Evolutionary conservation across 2,329 filamentous ascomycete species (phyloP).

Genomic region (Diaporthe helianthi): DNA sequence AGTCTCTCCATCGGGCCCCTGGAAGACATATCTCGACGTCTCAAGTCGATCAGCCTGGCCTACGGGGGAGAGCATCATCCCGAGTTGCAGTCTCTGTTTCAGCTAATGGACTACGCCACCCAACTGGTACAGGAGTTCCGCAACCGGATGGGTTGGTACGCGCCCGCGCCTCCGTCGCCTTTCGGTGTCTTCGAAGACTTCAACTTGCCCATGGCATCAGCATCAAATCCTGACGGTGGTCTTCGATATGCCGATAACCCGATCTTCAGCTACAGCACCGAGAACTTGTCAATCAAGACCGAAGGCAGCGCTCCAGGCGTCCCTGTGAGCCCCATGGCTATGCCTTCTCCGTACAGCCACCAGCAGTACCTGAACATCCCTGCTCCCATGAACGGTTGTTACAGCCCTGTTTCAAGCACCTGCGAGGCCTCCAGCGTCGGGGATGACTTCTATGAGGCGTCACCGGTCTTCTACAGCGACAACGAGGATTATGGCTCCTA

Average conservation of each 20-base stretch:
- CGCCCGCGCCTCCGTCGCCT: constrained; percentile 62
- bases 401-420: constrained; percentile 69
- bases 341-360: constrained; percentile 62
- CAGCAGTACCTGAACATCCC: constrained; percentile 69
- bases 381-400: constrained; percentile 66
- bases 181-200: constrained; percentile 41
- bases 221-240: constrained; percentile 43
- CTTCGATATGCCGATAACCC: constrained; percentile 61
- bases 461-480: constrained; percentile 69
- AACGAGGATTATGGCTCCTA: constrained; percentile 61
- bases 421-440: constrained; percentile 45
- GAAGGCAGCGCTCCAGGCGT: constrained; percentile 54
- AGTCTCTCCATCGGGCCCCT: constrained; percentile 81
- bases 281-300: constrained; percentile 64
- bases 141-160: constrained; percentile 70
- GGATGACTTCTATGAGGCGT: constrained; percentile 50
- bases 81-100: constrained; percentile 61
- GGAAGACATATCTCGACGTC: constrained; percentile 82
- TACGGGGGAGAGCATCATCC: constrained; percentile 63
- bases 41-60: constrained; percentile 72
- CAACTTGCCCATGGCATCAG: constrained; percentile 49
- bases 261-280: constrained; percentile 69
- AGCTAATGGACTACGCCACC: constrained; percentile 76
- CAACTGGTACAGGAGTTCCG: constrained; percentile 74
- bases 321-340: constrained; percentile 60